Evolutionary conservation across 2,329 filamentous ascomycete species (phyloP), one percentile per base, ranked within the genome.

Genomic region (Escovopsis weberi): DNA sequence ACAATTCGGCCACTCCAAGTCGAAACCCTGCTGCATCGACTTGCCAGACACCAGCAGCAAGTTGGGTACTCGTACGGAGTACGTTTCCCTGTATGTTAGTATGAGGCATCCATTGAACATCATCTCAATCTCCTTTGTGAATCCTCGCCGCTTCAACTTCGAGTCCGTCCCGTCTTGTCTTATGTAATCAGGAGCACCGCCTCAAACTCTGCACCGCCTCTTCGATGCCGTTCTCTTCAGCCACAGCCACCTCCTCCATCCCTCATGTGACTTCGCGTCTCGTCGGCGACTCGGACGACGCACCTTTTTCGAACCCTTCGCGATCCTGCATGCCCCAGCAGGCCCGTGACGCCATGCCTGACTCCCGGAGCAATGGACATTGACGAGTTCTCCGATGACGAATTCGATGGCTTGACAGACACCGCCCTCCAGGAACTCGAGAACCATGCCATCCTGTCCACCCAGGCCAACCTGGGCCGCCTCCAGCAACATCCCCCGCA

Each of bases 371-470:
- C 41, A 44, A 64, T 64, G 61, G 60, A 63, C 45, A 44, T 62
- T 62, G 74, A 78, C 61, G 71, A 75, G 47, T 80, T 77, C 55
- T 74, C 69, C 45, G 78, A 80, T 55, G 77, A 79, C 54, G 75
- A 69, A 46, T 66, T 82, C 50, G 75, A 82, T 56, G 66, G 71
- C 35, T 61, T 82, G 36, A 72, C 76, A 48, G 66, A 70, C 47
- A 68, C 70, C 48, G 65, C 66, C 38, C 62, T 82, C 4, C 67
- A 75, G 51, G 75, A 80, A 54, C 71, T 82, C 47, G 78, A 82
- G 54, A 70, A 72, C 52, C 70, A 72, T 53, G 78, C 78, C 34
- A 74, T 80, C 48, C 71, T 72, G 50, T 69, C 69, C 50, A 80
- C 77, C 4, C 74, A 78, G 50, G 66, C 63, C 32, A 65, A 56